Percentiles rank a stretch among this genome's conserved stretches.
These are phyloP conservation scores for Sungouiella thailandica DNA, from an alignment of 805 yeast species.

Conservation along the genomic window DNA sequence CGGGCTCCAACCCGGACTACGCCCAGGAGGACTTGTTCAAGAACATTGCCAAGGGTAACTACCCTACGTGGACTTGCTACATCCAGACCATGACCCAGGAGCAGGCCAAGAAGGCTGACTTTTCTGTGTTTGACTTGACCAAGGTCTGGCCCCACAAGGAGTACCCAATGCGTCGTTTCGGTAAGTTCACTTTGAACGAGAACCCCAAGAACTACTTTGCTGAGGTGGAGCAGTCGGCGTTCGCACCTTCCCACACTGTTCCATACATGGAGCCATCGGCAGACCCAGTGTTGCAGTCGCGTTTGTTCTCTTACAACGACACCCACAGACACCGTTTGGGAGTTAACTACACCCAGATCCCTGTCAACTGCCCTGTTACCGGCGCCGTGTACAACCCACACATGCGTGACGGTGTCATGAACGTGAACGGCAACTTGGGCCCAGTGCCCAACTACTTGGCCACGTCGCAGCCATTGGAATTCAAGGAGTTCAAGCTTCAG, in stretches of 20 bases:
- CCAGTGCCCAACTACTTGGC: conserved; percentile 69
- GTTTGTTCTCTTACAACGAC: conserved; percentile 79
- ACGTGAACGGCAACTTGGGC: conserved; percentile 60
- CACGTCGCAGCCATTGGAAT: conserved; percentile 49
- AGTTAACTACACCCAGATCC: conserved; percentile 74
- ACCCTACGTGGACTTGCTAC: conserved; percentile 82
- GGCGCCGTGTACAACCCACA: conserved; percentile 52
- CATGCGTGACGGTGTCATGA: conserved; percentile 79
- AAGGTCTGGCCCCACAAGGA: conserved; percentile 89
- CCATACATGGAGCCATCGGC: conserved; percentile 81
- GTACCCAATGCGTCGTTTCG: conserved; percentile 83
- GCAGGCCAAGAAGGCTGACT: conserved; percentile 69
- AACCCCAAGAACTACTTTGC: conserved; percentile 86
- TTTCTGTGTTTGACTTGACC: conserved; percentile 84
- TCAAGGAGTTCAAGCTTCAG: conserved; percentile 43
- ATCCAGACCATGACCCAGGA: conserved; percentile 83
- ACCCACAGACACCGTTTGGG: conserved; percentile 83
- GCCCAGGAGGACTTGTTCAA: conserved; percentile 77
- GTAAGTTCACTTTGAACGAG: conserved; percentile 72
- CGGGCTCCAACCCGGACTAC: conserved; percentile 78
- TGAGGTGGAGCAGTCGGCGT: conserved; percentile 81
- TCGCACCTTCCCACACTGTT: conserved; percentile 79
- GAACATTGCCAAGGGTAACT: conserved; percentile 70
- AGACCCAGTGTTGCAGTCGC: conserved; percentile 79
- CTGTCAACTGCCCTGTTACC: conserved; percentile 77